A percentile compares a stretch with the other conserved stretches of the same genome.
phyloP scores from a whole-genome alignment of 2,329 filamentous ascomycete genomes.

The Fusarium sp. region DNA sequence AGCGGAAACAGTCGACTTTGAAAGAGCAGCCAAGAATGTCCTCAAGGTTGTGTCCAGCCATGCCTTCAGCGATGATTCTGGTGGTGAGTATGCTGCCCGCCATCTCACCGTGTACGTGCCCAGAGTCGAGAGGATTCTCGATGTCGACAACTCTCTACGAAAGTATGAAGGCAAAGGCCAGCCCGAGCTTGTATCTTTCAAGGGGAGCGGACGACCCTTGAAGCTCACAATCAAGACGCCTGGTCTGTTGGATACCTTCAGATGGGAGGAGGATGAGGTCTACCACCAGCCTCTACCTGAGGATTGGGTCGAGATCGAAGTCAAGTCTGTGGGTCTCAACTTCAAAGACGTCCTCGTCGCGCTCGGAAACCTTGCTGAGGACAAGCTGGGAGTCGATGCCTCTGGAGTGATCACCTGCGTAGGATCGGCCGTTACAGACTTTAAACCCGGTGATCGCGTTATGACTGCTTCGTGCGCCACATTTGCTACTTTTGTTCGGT shows the following conservation, averaged over 20 bases:
- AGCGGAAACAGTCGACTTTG: not conserved
- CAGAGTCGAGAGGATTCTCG: not conserved
- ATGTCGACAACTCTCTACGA: not conserved
- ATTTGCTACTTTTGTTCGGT: not conserved
- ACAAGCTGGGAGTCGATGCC: not conserved
- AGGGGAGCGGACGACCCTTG: not conserved
- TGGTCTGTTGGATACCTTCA: not conserved
- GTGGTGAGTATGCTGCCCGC: not conserved
- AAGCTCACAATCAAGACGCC: not conserved
- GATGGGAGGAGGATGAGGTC: not conserved
- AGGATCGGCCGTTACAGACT: not conserved
- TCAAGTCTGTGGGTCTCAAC: not conserved
- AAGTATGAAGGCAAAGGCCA: not conserved
- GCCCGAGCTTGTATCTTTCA: not conserved
- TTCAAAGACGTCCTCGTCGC: conserved; percentile 7
- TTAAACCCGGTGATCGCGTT: not conserved
- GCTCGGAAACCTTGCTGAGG: not conserved
- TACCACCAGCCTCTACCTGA: not conserved
- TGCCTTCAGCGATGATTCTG: not conserved
- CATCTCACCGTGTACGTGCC: not conserved
- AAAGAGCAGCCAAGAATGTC: not conserved
- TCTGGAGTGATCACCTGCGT: not conserved
- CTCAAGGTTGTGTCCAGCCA: not conserved
- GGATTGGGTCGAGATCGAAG: not conserved
- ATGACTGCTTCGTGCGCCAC: not conserved